phyloP scores from a whole-genome alignment of 495 filamentous ascomycete genomes.

The Trichoderma asperelloides region DNA sequence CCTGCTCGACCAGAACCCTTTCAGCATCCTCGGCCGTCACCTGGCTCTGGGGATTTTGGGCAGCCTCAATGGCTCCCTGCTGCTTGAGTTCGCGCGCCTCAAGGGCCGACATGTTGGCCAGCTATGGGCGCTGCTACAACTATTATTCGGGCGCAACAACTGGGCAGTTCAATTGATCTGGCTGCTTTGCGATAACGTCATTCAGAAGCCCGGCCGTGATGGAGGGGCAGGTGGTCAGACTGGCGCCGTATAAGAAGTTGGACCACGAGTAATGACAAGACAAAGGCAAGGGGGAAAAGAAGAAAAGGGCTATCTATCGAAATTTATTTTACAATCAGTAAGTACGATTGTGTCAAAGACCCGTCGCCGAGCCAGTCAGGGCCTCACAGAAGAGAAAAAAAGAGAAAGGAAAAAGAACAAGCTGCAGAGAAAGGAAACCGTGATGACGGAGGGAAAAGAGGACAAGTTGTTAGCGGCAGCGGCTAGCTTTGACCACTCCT shows the following conservation, averaged over 20 bases:
- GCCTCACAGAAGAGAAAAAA: neutral
- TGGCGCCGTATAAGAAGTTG: neutral
- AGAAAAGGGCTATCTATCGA: neutral
- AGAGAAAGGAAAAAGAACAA: neutral
- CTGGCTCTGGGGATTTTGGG: constrained; percentile 55
- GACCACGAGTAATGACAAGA: neutral
- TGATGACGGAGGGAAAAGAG: neutral
- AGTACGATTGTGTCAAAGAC: neutral
- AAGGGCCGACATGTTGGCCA: constrained; percentile 7
- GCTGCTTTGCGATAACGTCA: neutral
- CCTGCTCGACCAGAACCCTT: constrained; percentile 61
- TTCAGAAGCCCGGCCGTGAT: neutral
- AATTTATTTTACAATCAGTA: neutral
- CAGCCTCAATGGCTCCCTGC: constrained; percentile 65
- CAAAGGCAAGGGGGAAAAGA: neutral
- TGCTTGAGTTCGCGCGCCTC: constrained; percentile 55
- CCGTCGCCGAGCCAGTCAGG: neutral
- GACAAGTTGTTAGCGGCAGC: neutral
- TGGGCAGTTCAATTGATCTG: constrained; percentile 8
- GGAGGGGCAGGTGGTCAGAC: constrained; percentile 3
- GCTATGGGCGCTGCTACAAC: neutral
- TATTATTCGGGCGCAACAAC: neutral
- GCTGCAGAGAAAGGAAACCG: neutral
- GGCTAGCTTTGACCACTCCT: neutral
- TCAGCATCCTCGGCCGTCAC: constrained; percentile 65